Evolutionary conservation across 2,329 filamentous ascomycete species (phyloP).

Genomic region (Zelopaecilomyces penicillatus): DNA sequence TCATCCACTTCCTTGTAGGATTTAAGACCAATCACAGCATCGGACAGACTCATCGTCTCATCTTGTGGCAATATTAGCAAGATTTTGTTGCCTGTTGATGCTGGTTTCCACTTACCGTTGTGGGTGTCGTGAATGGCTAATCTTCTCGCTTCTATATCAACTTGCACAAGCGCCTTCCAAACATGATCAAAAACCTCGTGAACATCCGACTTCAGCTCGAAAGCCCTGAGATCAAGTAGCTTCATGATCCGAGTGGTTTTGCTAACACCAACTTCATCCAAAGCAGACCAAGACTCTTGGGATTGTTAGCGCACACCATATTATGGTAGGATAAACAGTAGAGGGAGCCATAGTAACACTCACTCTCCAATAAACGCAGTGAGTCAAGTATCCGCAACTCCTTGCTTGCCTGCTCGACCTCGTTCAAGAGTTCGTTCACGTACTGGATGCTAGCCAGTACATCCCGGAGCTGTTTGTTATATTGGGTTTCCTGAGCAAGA

Average conservation of each 20-base stretch:
- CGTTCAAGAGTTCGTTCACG: constrained; percentile 52
- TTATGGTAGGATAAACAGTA: too few relatives aligned
- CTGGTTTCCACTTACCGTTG: constrained; percentile 32
- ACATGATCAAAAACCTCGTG: constrained; percentile 56
- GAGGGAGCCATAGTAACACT: constrained; percentile 11
- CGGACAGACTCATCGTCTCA: constrained; percentile 43
- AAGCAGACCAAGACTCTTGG: constrained; percentile 46
- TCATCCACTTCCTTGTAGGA: constrained; percentile 54
- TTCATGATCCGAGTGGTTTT: constrained; percentile 54
- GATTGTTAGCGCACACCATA: constrained; percentile 10
- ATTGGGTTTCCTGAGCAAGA: constrained; percentile 48
- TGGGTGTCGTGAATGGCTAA: constrained; percentile 48
- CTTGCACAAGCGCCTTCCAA: constrained; percentile 61
- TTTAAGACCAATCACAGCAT: constrained; percentile 47
- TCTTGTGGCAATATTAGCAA: constrained; percentile 21
- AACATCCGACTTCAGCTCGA: constrained; percentile 58
- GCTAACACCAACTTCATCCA: constrained; percentile 52
- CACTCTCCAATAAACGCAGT: constrained; percentile 48
- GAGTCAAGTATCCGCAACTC: constrained; percentile 50
- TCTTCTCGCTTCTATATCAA: constrained; percentile 47
- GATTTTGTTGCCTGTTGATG: background rate
- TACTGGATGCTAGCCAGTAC: constrained; percentile 43
- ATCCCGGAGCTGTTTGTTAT: constrained; percentile 47
- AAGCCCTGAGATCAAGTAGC: constrained; percentile 56
- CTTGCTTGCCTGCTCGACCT: constrained; percentile 50